Percentiles rank a stretch among this genome's conserved stretches.
These are phyloP conservation scores for Phtheirospermum japonicum DNA, from an alignment of 257 asterid species.

Conservation along the genomic window DNA sequence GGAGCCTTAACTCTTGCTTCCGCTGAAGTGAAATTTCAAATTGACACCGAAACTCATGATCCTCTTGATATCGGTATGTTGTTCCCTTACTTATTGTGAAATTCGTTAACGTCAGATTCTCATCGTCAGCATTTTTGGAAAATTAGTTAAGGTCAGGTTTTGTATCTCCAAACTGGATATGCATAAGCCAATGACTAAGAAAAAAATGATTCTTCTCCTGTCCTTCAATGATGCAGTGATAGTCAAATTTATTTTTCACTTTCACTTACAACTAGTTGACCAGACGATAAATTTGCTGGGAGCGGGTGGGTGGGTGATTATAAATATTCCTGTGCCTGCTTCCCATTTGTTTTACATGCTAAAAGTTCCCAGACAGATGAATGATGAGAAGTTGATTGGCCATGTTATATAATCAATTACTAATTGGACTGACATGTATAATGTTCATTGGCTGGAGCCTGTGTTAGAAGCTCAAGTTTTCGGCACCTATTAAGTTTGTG, in stretches of 20 bases:
- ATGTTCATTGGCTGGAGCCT: conserved; percentile 12
- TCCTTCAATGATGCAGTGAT: conserved; percentile 10
- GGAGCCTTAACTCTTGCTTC: conserved; percentile 99
- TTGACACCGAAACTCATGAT: conserved; percentile 98
- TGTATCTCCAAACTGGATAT: conserved; percentile 9
- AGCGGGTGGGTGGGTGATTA: background rate
- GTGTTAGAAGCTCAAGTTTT: background rate
- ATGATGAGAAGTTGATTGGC: background rate
- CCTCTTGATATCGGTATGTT: conserved; percentile 95
- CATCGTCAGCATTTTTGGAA: conserved; percentile 17
- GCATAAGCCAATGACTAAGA: conserved; percentile 10
- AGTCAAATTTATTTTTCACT: conserved; percentile 2
- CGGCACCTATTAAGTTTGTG: too few species aligned
- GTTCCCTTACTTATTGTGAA: conserved; percentile 3
- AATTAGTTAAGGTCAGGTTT: conserved; percentile 12
- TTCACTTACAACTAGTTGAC: conserved; percentile 4
- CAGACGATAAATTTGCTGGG: too few species aligned
- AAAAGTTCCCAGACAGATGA: background rate
- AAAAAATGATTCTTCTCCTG: conserved; percentile 12
- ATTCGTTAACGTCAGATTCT: conserved; percentile 3
- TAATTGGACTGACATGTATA: background rate
- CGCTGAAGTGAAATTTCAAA: conserved; percentile 97
- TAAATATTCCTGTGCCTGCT: background rate
- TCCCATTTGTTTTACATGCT: conserved; percentile 6
- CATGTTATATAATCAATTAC: conserved; percentile 7